phyloP scores from a whole-genome alignment of 2,329 filamentous ascomycete species.

The Atkinsonella texensis region DNA sequence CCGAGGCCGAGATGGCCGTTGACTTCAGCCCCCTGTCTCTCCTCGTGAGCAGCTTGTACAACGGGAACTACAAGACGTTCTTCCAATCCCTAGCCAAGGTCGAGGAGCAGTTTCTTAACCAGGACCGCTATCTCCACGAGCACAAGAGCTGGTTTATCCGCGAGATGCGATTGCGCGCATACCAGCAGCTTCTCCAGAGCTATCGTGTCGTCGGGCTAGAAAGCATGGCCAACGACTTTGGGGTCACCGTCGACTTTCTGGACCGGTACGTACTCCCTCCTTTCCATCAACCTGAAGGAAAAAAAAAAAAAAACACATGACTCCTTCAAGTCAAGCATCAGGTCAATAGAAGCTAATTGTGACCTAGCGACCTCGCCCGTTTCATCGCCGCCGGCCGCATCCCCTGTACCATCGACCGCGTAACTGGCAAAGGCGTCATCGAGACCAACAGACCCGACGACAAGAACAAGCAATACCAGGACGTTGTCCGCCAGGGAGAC shows the following conservation, averaged over 20 bases:
- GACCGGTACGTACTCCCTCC: conserved; percentile 57
- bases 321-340: not conserved
- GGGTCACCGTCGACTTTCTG: conserved; percentile 90
- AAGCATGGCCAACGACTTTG: conserved; percentile 96
- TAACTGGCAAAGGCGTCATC: conserved; percentile 91
- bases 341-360: not conserved
- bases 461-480: conserved; percentile 99
- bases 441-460: conserved; percentile 96
- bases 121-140: conserved; percentile 91
- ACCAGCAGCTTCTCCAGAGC: conserved; percentile 93
- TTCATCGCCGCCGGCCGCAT: conserved; percentile 94
- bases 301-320: not conserved
- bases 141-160: conserved; percentile 96
- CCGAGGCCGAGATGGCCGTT: conserved; percentile 68
- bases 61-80: conserved; percentile 86
- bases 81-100: conserved; percentile 82
- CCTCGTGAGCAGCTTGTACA: conserved; percentile 85
- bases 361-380: conserved; percentile 71
- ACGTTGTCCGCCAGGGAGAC: conserved; percentile 95
- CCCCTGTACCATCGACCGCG: conserved; percentile 93
- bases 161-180: conserved; percentile 93
- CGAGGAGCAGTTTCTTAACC: conserved; percentile 85
- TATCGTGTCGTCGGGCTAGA: conserved; percentile 94
- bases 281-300: not conserved
- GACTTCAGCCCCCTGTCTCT: conserved; percentile 84